A percentile compares a stretch with the other conserved stretches of the same genome.
Conservation (phyloP, 1,139 yeast genomes). For the Kodamaea fungicola region DNA sequence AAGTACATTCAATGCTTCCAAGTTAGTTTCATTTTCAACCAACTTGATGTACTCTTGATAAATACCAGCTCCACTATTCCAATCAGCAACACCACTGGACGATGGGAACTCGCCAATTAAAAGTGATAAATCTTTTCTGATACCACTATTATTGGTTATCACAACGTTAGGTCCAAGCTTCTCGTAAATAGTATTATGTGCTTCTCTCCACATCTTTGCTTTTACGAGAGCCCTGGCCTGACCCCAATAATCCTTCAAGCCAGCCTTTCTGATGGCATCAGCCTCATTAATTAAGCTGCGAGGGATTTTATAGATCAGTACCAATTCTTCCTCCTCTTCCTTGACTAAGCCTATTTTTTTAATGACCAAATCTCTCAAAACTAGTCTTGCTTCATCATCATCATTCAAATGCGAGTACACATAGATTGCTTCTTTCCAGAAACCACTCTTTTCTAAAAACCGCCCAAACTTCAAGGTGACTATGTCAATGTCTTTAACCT, state of each 20-base stretch:
- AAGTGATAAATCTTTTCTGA: constrained; percentile 22
- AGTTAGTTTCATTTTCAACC: constrained; percentile 16
- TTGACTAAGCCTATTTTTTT: constrained; percentile 42
- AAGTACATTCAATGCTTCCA: constrained; percentile 22
- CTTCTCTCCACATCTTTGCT: constrained; percentile 62
- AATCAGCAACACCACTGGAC: constrained; percentile 41
- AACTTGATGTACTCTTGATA: constrained; percentile 45
- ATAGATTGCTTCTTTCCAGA: constrained; percentile 60
- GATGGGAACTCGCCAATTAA: constrained; percentile 49
- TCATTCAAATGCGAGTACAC: constrained; percentile 52
- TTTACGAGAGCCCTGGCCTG: constrained; percentile 61
- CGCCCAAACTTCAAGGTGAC: constrained; percentile 51
- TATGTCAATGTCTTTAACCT: constrained; percentile 25
- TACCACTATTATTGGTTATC: constrained; percentile 39
- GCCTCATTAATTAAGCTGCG: constrained; percentile 46
- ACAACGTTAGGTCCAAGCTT: constrained; percentile 69
- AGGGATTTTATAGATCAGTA: constrained; percentile 43
- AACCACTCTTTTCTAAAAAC: constrained; percentile 45
- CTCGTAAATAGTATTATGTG: constrained; percentile 54
- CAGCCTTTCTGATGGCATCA: constrained; percentile 43
- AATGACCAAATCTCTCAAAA: constrained; percentile 45
- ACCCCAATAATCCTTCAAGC: constrained; percentile 47
- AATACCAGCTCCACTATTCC: constrained; percentile 62
- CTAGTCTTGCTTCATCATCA: constrained; percentile 37
- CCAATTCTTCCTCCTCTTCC: constrained; percentile 32